Conservation (phyloP, 805 yeast genomes). For the Candida glaebosa region DNA sequence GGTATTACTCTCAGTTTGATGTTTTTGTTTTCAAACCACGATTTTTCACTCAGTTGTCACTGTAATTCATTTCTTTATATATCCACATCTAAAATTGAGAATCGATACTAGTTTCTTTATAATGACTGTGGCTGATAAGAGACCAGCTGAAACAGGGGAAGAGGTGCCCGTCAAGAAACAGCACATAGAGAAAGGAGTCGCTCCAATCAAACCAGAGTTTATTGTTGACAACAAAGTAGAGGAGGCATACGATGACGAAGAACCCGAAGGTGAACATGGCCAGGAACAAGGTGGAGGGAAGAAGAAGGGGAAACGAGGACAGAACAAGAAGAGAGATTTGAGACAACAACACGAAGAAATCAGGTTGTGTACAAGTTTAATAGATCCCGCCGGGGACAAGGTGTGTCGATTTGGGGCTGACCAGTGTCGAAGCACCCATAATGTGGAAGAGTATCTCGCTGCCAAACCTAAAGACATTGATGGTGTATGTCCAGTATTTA, state of each 20-base stretch:
- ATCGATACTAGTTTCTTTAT: neutral
- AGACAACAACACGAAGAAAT: constrained; percentile 62
- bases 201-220: constrained; percentile 72
- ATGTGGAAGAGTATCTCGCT: constrained; percentile 58
- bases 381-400: constrained; percentile 49
- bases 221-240: constrained; percentile 49
- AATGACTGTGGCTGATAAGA: constrained; percentile 14
- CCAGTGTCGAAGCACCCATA: constrained; percentile 75
- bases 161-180: constrained; percentile 16
- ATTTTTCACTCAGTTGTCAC: too few species aligned
- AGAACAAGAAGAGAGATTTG: constrained; percentile 78
- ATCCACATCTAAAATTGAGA: too few species aligned
- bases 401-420: constrained; percentile 65
- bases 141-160: constrained; percentile 10
- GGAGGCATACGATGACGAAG: constrained; percentile 41
- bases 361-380: constrained; percentile 60
- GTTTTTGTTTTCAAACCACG: too few species aligned
- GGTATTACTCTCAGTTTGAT: too few species aligned
- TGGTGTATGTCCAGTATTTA: constrained; percentile 82
- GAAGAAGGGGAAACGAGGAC: constrained; percentile 63
- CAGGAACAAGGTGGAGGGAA: constrained; percentile 33
- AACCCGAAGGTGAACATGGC: constrained; percentile 36
- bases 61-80: too few species aligned
- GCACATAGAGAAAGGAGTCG: constrained; percentile 54
- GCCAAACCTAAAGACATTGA: constrained; percentile 69